Conservation (phyloP, 768 basidiomycete genomes). For the Neoboletus brunneissimus region DNA sequence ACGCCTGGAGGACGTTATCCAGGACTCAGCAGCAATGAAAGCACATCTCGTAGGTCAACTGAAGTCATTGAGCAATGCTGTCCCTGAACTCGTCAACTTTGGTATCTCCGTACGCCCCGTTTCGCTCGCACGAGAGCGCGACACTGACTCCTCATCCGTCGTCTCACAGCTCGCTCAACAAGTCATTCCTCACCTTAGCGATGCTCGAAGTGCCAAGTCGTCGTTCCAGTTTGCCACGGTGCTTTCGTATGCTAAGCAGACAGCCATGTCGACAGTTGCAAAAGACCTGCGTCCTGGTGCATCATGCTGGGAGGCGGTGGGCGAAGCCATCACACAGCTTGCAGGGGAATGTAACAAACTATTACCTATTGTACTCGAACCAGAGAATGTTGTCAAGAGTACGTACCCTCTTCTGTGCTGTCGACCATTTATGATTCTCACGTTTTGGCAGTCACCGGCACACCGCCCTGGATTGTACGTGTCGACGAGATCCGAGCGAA, state of each 20-base stretch:
- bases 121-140: background rate
- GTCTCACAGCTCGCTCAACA: slow-evolving; percentile 77
- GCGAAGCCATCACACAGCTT: slow-evolving; percentile 64
- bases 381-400: slow-evolving; percentile 80
- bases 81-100: slow-evolving; percentile 84
- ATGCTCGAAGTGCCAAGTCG: slow-evolving; percentile 73
- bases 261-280: slow-evolving; percentile 65
- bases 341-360: slow-evolving; percentile 68
- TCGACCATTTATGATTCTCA: background rate
- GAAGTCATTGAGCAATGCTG: slow-evolving; percentile 64
- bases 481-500: slow-evolving; percentile 80
- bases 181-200: slow-evolving; percentile 81
- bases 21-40: slow-evolving; percentile 70
- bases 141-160: background rate
- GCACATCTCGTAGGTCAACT: slow-evolving; percentile 69
- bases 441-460: slow-evolving; percentile 57
- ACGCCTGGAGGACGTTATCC: slow-evolving; percentile 75
- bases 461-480: slow-evolving; percentile 82
- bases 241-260: slow-evolving; percentile 68
- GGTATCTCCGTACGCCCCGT: slow-evolving; percentile 70
- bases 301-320: slow-evolving; percentile 77
- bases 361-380: slow-evolving; percentile 67
- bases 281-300: slow-evolving; percentile 63
- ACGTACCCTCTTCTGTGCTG: slow-evolving; percentile 24
- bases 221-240: slow-evolving; percentile 75